A percentile compares a stretch with the other conserved stretches of the same genome.
Conservation (phyloP, 305 asterid species). For the Fraxinus greggii region DNA sequence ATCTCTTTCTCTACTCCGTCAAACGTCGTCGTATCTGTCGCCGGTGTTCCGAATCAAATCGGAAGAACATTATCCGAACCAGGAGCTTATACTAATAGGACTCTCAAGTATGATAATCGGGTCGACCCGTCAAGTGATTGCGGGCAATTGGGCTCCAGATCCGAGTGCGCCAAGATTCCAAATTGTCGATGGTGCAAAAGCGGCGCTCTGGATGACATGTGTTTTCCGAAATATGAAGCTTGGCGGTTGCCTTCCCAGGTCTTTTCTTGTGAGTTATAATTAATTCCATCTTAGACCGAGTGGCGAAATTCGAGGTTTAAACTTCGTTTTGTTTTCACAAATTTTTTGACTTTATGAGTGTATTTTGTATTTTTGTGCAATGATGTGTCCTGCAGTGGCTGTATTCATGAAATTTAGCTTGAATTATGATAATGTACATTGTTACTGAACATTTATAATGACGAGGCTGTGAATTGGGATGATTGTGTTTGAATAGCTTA, state of each 20-base stretch:
- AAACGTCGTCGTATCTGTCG: slow-evolving; percentile 19
- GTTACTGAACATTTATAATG: neutral
- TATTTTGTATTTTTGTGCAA: neutral
- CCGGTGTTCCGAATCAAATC: slow-evolving; percentile 21
- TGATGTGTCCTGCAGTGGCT: neutral
- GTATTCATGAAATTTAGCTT: neutral
- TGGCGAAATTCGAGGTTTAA: neutral
- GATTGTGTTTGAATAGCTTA: neutral
- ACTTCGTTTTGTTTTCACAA: neutral
- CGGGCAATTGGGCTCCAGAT: slow-evolving; percentile 34
- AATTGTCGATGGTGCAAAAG: slow-evolving; percentile 65
- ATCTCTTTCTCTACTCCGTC: slow-evolving; percentile 11
- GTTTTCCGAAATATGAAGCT: slow-evolving; percentile 60
- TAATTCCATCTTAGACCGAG: neutral
- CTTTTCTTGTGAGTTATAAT: slow-evolving; percentile 42
- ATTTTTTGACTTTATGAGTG: neutral
- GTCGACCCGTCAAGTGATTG: slow-evolving; percentile 38
- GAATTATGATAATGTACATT: neutral
- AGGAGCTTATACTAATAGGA: neutral
- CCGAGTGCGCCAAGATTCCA: slow-evolving; percentile 40
- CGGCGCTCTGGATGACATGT: slow-evolving; percentile 51
- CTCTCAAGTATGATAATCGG: slow-evolving; percentile 18
- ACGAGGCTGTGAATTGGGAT: neutral
- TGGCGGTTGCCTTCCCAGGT: slow-evolving; percentile 26
- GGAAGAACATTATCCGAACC: slow-evolving; percentile 17